Evolutionary conservation across 805 yeast species (phyloP), one percentile per base, ranked within the genome.

Genomic region (Suhomyces sp.): DNA sequence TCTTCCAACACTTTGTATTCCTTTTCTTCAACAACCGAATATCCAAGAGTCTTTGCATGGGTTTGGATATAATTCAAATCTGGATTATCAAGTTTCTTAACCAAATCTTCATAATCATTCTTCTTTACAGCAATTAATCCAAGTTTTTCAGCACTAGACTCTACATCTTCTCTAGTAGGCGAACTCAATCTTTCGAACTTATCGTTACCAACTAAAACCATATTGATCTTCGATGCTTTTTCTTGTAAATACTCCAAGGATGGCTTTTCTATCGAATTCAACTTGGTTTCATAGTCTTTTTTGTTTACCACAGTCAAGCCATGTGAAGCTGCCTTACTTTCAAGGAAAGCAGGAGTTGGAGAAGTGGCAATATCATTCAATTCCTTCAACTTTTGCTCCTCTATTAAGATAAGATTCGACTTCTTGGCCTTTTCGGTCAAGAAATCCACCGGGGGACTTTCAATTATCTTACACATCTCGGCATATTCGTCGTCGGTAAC

Each of bases 271-370:
- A 54, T 55, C 5, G 19, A 45, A 8, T 31, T 29, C 9, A 46
- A 38, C 45, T 69, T 51, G 0, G 48, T 15, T 1, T 53, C 48
- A 33, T 51, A 51, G 9, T 60, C 57, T 2, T 53, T 51, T 22
- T 48, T 36, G 19, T 48, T 24, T 2, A 61, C 13, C n/a, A 59
- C 35, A 8, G 41, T 42, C 33, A 44, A 53, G 5, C 65, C 70
- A 9, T 54, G 51, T 59, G 40, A 44, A 2, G 52, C 57, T 5
- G 78, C 74, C 44, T 66, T 67, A 26, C 65, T 66, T 40, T 62
- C 63, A 15, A 79, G 54, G 45, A 64, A 70, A 0, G 64, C 69
- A 3, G 62, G 27, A 1, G 71, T 56, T 8, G 74, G 74, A 9
- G 48, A 19, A 13, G 44, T 42, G 6, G 41, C 47, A 13, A 31